Conservation (phyloP, 257 asterid genomes). For the Parsonsia alboflavescens region DNA sequence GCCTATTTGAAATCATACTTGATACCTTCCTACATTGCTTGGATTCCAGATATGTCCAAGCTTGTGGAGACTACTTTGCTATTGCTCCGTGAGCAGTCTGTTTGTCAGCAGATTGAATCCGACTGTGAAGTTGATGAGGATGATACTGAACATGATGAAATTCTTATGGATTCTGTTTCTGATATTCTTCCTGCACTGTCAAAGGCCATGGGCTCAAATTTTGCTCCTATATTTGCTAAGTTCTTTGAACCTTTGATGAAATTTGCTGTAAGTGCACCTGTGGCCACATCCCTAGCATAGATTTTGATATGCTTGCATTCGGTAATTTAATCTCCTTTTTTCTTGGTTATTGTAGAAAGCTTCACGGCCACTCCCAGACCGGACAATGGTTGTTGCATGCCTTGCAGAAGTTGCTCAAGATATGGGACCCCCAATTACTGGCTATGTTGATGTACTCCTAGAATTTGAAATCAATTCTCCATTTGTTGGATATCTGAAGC, state of each 20-base stretch:
- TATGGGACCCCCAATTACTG: conserved; percentile 95
- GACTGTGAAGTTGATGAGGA: conserved; percentile 81
- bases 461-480: background rate
- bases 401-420: conserved; percentile 99
- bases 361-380: conserved; percentile 81
- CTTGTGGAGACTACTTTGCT: conserved; percentile 74
- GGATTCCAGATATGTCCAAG: conserved; percentile 50
- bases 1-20: conserved; percentile 11
- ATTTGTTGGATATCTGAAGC: background rate
- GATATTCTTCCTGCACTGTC: conserved; percentile 98
- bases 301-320: background rate
- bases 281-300: conserved; percentile 10
- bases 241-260: conserved; percentile 85
- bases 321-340: background rate
- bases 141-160: conserved; percentile 87
- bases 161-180: conserved; percentile 99
- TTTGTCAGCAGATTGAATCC: conserved; percentile 81
- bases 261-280: conserved; percentile 61
- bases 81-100: conserved; percentile 74
- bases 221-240: conserved; percentile 75
- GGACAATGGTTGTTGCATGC: conserved; percentile 98
- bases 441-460: conserved; percentile 64
- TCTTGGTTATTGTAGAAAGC: conserved; percentile 53
- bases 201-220: conserved; percentile 80
- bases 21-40: conserved; percentile 12